These are phyloP conservation scores for Russula sp. DNA, from an alignment of 768 basidiomycete species.

Conservation along the genomic window DNA sequence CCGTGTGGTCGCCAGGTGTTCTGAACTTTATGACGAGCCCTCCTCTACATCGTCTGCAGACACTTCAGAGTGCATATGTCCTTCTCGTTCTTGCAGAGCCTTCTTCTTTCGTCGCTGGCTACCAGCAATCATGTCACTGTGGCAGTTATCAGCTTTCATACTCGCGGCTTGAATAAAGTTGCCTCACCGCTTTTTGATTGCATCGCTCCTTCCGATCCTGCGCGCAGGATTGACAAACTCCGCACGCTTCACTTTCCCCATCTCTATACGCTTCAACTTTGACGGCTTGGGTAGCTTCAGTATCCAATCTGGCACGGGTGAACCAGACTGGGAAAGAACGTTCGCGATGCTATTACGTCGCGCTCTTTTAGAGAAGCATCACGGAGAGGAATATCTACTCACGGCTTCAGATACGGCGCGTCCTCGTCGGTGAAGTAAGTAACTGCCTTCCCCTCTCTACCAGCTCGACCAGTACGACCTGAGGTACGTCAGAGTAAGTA, in stretches of 20 bases:
- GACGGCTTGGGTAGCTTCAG: conserved; percentile 90
- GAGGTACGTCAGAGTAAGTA: conserved; percentile 18
- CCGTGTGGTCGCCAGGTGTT: no score
- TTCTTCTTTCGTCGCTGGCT: conserved; percentile 66
- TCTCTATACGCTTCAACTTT: conserved; percentile 78
- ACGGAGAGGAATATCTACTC: conserved; percentile 33
- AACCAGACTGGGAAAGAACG: conserved; percentile 91
- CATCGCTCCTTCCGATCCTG: conserved; percentile 63
- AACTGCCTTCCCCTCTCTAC: conserved; percentile 85
- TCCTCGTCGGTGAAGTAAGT: conserved; percentile 97
- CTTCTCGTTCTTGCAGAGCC: conserved; percentile 38
- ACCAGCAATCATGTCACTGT: conserved; percentile 31
- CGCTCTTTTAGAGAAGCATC: conserved; percentile 10
- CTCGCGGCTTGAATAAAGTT: background rate
- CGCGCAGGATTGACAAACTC: conserved; percentile 71
- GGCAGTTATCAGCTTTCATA: conserved; percentile 18
- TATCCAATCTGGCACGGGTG: conserved; percentile 91
- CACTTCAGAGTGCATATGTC: background rate
- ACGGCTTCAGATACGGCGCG: conserved; percentile 88
- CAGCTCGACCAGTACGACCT: conserved; percentile 95
- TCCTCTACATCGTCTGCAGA: conserved; percentile 3
- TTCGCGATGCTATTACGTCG: conserved; percentile 73
- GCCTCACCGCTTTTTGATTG: conserved; percentile 67
- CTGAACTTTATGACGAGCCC: background rate
- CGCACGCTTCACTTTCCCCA: conserved; percentile 81